These are phyloP conservation scores for Irpex sp. DNA, from an alignment of 1,284 basidiomycete genomes.

Conservation along the genomic window DNA sequence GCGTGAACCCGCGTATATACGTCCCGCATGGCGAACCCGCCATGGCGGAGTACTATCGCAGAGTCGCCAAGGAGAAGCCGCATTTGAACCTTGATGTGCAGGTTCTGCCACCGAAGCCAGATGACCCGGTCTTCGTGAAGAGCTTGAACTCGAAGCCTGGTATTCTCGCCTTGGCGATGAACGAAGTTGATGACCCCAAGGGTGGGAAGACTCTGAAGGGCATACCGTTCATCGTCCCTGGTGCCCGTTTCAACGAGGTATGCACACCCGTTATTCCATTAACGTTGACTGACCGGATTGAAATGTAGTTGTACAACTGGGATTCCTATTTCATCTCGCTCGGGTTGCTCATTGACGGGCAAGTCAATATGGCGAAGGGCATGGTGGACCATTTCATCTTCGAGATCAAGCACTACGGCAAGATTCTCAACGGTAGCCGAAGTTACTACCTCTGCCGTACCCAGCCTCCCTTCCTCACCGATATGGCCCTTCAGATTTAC, in stretches of 20 bases:
- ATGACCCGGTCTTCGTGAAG: conserved; percentile 89
- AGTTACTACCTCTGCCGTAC: conserved; percentile 93
- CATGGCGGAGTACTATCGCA: conserved; percentile 92
- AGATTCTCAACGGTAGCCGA: conserved; percentile 77
- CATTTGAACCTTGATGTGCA: conserved; percentile 91
- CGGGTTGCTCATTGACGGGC: conserved; percentile 92
- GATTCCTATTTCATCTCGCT: conserved; percentile 94
- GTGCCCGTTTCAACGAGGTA: conserved; percentile 97
- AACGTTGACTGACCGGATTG: not conserved
- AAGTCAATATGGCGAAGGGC: conserved; percentile 91
- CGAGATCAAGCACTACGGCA: conserved; percentile 97
- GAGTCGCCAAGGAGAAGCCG: conserved; percentile 79
- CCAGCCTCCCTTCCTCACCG: conserved; percentile 97
- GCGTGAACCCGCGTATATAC: conserved; percentile 89
- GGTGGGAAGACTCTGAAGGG: conserved; percentile 84
- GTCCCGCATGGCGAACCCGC: conserved; percentile 89
- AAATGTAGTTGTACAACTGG: conserved; percentile 78
- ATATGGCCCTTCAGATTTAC: conserved; percentile 97
- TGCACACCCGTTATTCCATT: not conserved
- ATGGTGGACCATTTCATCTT: conserved; percentile 99
- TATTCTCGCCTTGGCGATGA: conserved; percentile 94
- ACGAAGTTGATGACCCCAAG: conserved; percentile 79
- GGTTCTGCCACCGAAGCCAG: conserved; percentile 80
- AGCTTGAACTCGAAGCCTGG: conserved; percentile 93
- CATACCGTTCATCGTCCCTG: conserved; percentile 95